These are phyloP conservation scores for Boletus reticuloceps DNA, from an alignment of 768 basidiomycete genomes.

Conservation along the genomic window DNA sequence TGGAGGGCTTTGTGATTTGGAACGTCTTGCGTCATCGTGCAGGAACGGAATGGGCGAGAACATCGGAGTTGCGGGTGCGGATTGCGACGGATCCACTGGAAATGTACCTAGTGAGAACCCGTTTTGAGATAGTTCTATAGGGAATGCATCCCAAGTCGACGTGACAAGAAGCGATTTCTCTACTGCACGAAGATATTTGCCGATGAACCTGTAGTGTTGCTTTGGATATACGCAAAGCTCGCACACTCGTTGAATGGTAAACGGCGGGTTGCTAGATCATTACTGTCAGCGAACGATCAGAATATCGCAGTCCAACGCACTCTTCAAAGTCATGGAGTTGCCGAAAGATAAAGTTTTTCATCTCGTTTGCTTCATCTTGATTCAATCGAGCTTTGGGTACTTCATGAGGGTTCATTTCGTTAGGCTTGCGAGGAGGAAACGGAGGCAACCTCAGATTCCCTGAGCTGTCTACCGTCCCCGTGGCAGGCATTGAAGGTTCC, in stretches of 20 bases:
- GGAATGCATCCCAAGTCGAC: slow-evolving; percentile 73
- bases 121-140: slow-evolving; percentile 38
- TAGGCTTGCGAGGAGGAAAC: slow-evolving; percentile 59
- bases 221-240: slow-evolving; percentile 73
- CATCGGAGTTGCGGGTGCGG: slow-evolving; percentile 71
- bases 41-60: slow-evolving; percentile 89
- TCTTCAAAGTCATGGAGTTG: slow-evolving; percentile 75
- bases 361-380: slow-evolving; percentile 55
- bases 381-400: slow-evolving; percentile 58
- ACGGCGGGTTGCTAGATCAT: slow-evolving; percentile 57
- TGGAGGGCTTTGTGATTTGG: slow-evolving; percentile 76
- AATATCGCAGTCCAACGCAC: slow-evolving; percentile 39
- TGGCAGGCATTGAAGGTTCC: slow-evolving; percentile 42
- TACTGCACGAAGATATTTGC: slow-evolving; percentile 87
- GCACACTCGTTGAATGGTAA: slow-evolving; percentile 87
- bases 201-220: slow-evolving; percentile 70
- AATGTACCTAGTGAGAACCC: slow-evolving; percentile 30
- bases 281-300: slow-evolving; percentile 4
- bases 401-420: slow-evolving; percentile 49
- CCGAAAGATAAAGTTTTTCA: slow-evolving; percentile 54
- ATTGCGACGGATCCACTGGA: slow-evolving; percentile 46
- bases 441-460: slow-evolving; percentile 73
- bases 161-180: slow-evolving; percentile 83
- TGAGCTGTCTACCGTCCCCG: slow-evolving; percentile 26
- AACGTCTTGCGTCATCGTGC: slow-evolving; percentile 78